These are phyloP conservation scores for Holtermanniella nyarrowii DNA, from an alignment of 768 basidiomycete species.

Conservation along the genomic window DNA sequence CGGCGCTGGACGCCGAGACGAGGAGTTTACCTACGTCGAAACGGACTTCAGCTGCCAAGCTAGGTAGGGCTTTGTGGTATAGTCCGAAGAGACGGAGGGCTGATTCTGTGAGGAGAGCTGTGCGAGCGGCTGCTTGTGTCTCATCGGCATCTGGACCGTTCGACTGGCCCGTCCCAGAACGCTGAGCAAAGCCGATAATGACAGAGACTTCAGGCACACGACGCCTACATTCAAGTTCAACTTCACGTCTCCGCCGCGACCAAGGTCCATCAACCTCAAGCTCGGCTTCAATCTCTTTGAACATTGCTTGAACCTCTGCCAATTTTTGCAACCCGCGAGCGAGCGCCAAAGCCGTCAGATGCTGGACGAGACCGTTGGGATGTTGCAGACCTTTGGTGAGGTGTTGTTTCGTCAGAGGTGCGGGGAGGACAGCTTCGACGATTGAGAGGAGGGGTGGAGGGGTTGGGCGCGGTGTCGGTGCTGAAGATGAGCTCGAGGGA, in stretches of 20 bases:
- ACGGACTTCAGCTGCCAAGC: slow-evolving; percentile 61
- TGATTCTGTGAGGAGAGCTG: slow-evolving; percentile 58
- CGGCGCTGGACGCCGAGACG: slow-evolving; percentile 44
- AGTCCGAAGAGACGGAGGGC: slow-evolving; percentile 73
- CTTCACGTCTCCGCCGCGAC: slow-evolving; percentile 54
- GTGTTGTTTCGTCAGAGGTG: slow-evolving; percentile 56
- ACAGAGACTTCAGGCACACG: slow-evolving; percentile 81
- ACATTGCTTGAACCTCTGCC: slow-evolving; percentile 47
- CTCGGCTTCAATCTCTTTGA: slow-evolving; percentile 47
- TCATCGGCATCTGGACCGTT: slow-evolving; percentile 41
- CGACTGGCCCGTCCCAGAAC: slow-evolving; percentile 38
- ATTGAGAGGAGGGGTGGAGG: slow-evolving; percentile 65
- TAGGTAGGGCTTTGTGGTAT: slow-evolving; percentile 68
- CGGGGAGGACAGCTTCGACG: slow-evolving; percentile 70
- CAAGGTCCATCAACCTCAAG: slow-evolving; percentile 56
- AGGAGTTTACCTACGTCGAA: slow-evolving; percentile 81
- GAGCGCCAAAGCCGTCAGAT: slow-evolving; percentile 69
- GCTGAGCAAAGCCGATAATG: slow-evolving; percentile 68
- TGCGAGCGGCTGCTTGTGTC: slow-evolving; percentile 41
- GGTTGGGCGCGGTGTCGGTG: slow-evolving; percentile 51
- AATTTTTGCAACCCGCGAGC: slow-evolving; percentile 68
- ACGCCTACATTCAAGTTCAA: slow-evolving; percentile 64
- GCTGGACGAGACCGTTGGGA: slow-evolving; percentile 64
- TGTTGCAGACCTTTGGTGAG: slow-evolving; percentile 75
- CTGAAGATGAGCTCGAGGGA: slow-evolving; percentile 8